Evolutionary conservation across 805 yeast genomes (phyloP).

Genomic region (Soucietia sequanensis): DNA sequence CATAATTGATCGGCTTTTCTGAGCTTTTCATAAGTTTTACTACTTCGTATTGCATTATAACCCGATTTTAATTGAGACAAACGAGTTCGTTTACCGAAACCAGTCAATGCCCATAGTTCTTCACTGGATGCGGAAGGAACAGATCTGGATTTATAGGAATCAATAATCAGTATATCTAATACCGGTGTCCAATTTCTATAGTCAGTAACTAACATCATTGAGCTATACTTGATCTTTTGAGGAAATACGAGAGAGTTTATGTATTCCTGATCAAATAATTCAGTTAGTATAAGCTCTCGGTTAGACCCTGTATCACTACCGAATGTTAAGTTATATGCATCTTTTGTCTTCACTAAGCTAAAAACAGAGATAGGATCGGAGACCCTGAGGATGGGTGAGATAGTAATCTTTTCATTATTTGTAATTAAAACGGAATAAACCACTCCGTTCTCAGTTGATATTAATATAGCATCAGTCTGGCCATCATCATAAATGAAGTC

Average conservation of each 20-base stretch:
- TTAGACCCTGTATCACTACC: slow-evolving; percentile 43
- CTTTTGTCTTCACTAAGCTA: slow-evolving; percentile 17
- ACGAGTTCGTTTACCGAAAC: slow-evolving; percentile 32
- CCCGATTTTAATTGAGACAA: slow-evolving; percentile 34
- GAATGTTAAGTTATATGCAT: slow-evolving; percentile 27
- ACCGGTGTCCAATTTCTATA: slow-evolving; percentile 51
- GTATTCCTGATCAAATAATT: slow-evolving; percentile 16
- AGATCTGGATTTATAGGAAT: slow-evolving; percentile 18
- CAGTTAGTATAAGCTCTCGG: slow-evolving; percentile 31
- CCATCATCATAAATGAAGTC: slow-evolving; percentile 11
- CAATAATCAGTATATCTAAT: slow-evolving; percentile 38
- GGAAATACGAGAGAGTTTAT: slow-evolving; percentile 1
- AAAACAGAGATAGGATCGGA: slow-evolving; percentile 36
- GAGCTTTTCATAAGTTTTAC: slow-evolving; percentile 26
- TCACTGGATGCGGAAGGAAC: slow-evolving; percentile 20
- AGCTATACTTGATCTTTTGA: slow-evolving; percentile 17
- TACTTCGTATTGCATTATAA: slow-evolving; percentile 21
- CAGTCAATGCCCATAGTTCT: slow-evolving; percentile 45
- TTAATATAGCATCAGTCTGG: slow-evolving; percentile 23
- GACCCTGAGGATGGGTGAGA: slow-evolving; percentile 32
- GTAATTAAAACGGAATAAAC: slow-evolving; percentile 28
- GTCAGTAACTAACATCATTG: slow-evolving; percentile 22
- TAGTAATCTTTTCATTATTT: slow-evolving; percentile 13
- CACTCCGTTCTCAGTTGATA: slow-evolving; percentile 35
- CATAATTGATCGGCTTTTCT: slow-evolving; percentile 27